These are phyloP conservation scores for Ceriops tagal DNA, from an alignment of 345 rosid genomes.

Conservation along the genomic window DNA sequence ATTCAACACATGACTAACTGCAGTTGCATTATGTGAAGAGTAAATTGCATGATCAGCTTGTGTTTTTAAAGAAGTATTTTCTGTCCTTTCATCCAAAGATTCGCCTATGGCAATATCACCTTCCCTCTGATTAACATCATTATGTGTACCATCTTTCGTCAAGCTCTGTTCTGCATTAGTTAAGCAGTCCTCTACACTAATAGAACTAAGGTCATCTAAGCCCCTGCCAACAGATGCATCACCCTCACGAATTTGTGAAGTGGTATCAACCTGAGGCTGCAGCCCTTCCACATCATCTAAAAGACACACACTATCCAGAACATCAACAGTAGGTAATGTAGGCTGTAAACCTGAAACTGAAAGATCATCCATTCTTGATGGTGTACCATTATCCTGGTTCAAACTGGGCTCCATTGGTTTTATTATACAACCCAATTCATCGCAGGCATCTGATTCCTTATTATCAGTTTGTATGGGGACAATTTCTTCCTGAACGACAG, in stretches of 20 bases:
- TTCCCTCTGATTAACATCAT: conserved; percentile 24
- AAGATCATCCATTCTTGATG: conserved; percentile 35
- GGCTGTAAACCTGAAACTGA: conserved; percentile 26
- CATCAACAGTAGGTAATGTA: conserved; percentile 30
- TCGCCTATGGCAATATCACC: conserved; percentile 26
- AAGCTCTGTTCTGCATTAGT: conserved; percentile 21
- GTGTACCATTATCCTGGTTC: conserved; percentile 34
- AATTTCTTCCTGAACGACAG: conserved; percentile 85
- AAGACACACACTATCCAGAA: conserved; percentile 32
- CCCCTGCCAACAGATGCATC: conserved; percentile 36
- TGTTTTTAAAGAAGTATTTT: conserved; percentile 36
- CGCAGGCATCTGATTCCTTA: conserved; percentile 59
- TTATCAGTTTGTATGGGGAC: conserved; percentile 40
- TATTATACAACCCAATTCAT: conserved; percentile 64
- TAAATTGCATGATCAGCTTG: conserved; percentile 29
- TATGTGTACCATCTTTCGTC: conserved; percentile 10
- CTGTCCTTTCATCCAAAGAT: conserved; percentile 32
- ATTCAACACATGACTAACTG: conserved; percentile 27
- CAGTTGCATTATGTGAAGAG: conserved; percentile 21
- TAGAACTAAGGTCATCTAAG: conserved; percentile 26
- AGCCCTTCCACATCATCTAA: conserved; percentile 34
- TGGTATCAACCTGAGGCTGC: conserved; percentile 38
- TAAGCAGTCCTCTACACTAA: conserved; percentile 24
- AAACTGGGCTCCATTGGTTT: conserved; percentile 66
- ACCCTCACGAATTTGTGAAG: conserved; percentile 29